These are phyloP conservation scores for Sporothrix luriei DNA, from an alignment of 2,329 filamentous ascomycete species.

Conservation along the genomic window DNA sequence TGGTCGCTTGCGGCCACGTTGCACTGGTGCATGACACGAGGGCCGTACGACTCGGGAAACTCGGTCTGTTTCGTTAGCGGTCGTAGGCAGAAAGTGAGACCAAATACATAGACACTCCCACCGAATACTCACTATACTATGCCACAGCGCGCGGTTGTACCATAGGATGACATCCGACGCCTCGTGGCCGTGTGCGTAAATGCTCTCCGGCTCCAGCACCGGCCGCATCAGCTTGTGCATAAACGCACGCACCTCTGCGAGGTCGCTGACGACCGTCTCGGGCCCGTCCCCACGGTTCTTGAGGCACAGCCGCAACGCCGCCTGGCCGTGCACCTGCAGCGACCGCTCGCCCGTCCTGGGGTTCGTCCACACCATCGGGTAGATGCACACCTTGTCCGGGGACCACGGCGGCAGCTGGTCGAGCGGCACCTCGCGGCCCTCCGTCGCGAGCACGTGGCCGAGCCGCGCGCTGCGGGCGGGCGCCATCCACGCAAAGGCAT, in stretches of 20 bases:
- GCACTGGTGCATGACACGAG: constrained; percentile 47
- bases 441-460: constrained; percentile 41
- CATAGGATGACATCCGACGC: constrained; percentile 46
- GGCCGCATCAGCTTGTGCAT: constrained; percentile 46
- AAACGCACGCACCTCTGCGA: constrained; percentile 41
- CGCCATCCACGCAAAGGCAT: constrained; percentile 46
- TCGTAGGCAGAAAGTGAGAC: not conserved
- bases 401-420: constrained; percentile 42
- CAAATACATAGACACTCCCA: too few relatives aligned
- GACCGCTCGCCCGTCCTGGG: constrained; percentile 40
- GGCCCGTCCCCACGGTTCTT: constrained; percentile 39
- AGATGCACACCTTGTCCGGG: constrained; percentile 41
- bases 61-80: constrained; percentile 37
- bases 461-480: constrained; percentile 42
- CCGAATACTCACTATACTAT: constrained; percentile 43
- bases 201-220: constrained; percentile 42
- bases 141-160: constrained; percentile 47
- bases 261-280: constrained; percentile 39
- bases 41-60: constrained; percentile 45
- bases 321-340: constrained; percentile 45
- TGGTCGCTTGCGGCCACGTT: constrained; percentile 41
- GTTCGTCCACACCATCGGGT: constrained; percentile 47
- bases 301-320: constrained; percentile 43
- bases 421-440: constrained; percentile 39
- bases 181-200: constrained; percentile 44